Conservation (phyloP, 495 filamentous ascomycete species). For the Penicillium ucsense region DNA sequence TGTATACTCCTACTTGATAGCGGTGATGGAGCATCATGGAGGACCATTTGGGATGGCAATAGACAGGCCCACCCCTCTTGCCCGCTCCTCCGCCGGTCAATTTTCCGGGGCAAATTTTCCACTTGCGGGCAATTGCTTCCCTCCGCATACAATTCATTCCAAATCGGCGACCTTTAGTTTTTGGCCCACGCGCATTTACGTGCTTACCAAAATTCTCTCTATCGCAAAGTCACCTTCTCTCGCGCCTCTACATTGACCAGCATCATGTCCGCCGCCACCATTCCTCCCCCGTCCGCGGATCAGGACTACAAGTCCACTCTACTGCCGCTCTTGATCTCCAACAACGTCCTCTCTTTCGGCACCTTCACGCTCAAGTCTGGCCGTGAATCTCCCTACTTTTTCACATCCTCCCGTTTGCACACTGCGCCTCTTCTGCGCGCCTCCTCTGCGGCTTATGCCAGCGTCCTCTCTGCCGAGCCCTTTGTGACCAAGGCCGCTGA, state of each 20-base stretch:
- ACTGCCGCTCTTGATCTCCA: constrained; percentile 58
- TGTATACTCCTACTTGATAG: no score
- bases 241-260: background rate
- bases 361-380: constrained; percentile 84
- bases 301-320: constrained; percentile 56
- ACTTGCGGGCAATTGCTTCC: constrained; percentile 5
- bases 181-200: no score
- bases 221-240: no score
- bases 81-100: constrained; percentile 9
- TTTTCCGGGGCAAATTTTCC: constrained; percentile 13
- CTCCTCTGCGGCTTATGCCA: constrained; percentile 70
- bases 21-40: no score
- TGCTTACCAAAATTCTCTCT: no score
- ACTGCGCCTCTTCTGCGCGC: constrained; percentile 61
- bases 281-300: constrained; percentile 18
- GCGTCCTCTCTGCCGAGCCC: constrained; percentile 47
- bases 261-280: constrained; percentile 14
- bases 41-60: background rate
- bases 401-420: constrained; percentile 87
- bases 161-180: no score
- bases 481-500: constrained; percentile 29
- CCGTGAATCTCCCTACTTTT: constrained; percentile 95
- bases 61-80: constrained; percentile 7
- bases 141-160: background rate
- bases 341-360: constrained; percentile 79